Base-by-base conservation (phyloP, 345 rosid species). In the Microthlaspi erraticum region DNA sequence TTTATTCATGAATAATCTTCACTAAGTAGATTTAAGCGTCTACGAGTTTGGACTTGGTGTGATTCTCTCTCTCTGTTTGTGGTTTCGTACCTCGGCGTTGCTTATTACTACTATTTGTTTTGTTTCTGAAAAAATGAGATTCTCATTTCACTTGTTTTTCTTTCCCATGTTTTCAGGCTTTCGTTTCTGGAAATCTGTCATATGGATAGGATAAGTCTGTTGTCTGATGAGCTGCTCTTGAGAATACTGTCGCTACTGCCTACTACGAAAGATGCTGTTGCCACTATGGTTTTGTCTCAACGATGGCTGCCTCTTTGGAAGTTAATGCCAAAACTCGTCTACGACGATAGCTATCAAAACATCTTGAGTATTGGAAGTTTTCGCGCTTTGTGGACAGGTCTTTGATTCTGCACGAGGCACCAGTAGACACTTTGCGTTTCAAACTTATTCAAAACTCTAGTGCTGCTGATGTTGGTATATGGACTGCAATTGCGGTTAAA, bases 211-310 rank as follows among this genome's bases (percentile, higher is more conserved):
- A 31, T 60, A 60, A 60, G 64, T 26, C 20, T 32, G 18, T 18
- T 67, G 20, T 53, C 42, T 54, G 53, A 54, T 9, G 19, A 19
- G 1, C 13, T 67, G 2, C 44, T 68, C 8, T 32, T 68, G 36
- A 44, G 2, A 18, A 55, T 68, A 18, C 14, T 67, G 20, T 67
- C 72, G 6, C 1, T 13, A 18, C 34, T 54, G 34, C 44, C 72
- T 43, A 8, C 36, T 1, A 6, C 12, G 3, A 54, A 67, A 67
- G 44, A 55, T 18, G 72, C 32, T 3, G 34, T 32, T 33, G 44
- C 33, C 5, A 67, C 72, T 8, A 67, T 67, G 63, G 44, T 67
- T 43, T 67, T 67, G 63, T 67, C 72, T 3, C 55, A 32, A 32
- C 52, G 42, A 0, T 68, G 64, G 72, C 10, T 9, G 0, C 5